Evolutionary conservation across 2,329 filamentous ascomycete genomes (phyloP).

Genomic region (Alternaria arbusti): DNA sequence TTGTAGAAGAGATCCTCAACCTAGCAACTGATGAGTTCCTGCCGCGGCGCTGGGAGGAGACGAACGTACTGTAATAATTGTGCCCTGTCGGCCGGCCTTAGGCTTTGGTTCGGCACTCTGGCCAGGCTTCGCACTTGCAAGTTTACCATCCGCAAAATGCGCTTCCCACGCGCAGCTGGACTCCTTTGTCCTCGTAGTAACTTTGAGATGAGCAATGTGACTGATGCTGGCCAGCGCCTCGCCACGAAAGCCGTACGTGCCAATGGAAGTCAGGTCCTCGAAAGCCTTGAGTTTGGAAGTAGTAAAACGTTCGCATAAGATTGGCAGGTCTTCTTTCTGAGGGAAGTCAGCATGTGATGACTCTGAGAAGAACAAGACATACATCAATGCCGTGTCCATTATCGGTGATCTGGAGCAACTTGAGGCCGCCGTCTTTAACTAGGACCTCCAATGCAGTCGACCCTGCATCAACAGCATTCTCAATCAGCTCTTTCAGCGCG

Average conservation of each 20-base stretch:
- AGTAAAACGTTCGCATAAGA: conserved; percentile 94
- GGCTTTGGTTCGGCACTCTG: conserved; percentile 86
- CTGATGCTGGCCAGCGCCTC: conserved; percentile 97
- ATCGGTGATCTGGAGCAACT: conserved; percentile 94
- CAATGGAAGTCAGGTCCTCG: conserved; percentile 87
- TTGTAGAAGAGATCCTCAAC: conserved; percentile 98
- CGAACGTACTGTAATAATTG: conserved; percentile 79
- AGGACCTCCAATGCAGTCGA: conserved; percentile 89
- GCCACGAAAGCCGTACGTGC: conserved; percentile 96
- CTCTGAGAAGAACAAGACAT: conserved; percentile 39
- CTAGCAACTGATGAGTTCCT: conserved; percentile 42
- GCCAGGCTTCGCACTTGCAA: conserved; percentile 84
- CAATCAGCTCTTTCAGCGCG: conserved; percentile 93
- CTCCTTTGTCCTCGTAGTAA: conserved; percentile 90
- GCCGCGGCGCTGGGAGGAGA: background rate
- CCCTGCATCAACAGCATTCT: conserved; percentile 97
- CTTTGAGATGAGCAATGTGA: conserved; percentile 93
- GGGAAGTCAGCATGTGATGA: conserved; percentile 11
- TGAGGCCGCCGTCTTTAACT: conserved; percentile 93
- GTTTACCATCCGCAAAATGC: conserved; percentile 81
- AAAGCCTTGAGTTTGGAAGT: conserved; percentile 95
- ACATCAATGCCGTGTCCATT: conserved; percentile 97
- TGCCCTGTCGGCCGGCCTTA: conserved; percentile 85
- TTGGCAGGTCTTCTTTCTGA: conserved; percentile 86
- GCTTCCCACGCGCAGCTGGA: conserved; percentile 91